Evolutionary conservation across 202 grass and related monocot species (phyloP).

Genomic region (Cymbopogon flexuosus): DNA sequence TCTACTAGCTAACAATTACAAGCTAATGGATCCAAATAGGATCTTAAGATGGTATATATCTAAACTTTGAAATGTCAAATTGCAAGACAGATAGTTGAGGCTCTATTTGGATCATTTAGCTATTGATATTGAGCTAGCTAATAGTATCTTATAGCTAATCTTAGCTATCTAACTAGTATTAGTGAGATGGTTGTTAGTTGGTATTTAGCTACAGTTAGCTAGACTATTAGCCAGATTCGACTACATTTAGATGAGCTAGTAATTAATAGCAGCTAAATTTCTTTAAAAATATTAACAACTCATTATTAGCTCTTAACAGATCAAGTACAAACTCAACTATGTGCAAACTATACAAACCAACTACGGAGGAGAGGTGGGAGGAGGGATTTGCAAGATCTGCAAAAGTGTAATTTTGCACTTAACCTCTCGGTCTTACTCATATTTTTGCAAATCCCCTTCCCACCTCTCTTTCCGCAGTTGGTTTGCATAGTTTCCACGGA

Average conservation of each 20-base stretch:
- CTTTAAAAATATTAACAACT: not conserved
- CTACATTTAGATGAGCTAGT: not conserved
- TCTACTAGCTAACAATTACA: too few relatives aligned
- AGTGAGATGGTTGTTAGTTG: not conserved
- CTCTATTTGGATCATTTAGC: too few relatives aligned
- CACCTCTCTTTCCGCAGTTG: too few relatives aligned
- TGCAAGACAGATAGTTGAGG: not conserved
- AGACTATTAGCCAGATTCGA: not conserved
- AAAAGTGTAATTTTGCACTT: too few relatives aligned
- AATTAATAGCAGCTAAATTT: not conserved
- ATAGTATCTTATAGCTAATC: not conserved
- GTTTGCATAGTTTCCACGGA: too few relatives aligned
- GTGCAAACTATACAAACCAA: too few relatives aligned
- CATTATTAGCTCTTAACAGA: not conserved
- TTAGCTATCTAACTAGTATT: not conserved
- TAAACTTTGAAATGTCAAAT: not conserved
- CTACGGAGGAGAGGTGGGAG: too few relatives aligned
- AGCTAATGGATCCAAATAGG: too few relatives aligned
- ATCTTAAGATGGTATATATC: not conserved
- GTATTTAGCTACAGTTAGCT: not conserved
- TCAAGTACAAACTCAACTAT: too few relatives aligned
- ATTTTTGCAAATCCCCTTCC: too few relatives aligned
- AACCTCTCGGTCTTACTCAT: too few relatives aligned
- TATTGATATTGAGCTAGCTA: not conserved
- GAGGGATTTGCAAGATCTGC: too few relatives aligned